phyloP scores from a whole-genome alignment of 2,329 filamentous ascomycete species.

The Tolypocladium paradoxum region DNA sequence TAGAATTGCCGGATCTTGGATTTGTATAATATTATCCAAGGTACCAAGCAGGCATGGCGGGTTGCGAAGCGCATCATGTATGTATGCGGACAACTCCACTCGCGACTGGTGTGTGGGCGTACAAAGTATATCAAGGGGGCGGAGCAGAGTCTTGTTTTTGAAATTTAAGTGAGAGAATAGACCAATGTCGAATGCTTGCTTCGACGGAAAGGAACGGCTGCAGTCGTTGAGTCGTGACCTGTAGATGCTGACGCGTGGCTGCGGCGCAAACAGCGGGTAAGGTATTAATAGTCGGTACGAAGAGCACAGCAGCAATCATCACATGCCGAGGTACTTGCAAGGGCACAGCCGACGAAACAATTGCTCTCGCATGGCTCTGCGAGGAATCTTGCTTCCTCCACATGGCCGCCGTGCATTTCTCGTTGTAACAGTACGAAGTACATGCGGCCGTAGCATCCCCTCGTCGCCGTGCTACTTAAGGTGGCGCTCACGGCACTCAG shows the following conservation, averaged over 20 bases:
- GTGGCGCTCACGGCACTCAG: neutral
- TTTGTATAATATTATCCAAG: neutral
- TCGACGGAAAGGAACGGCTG: neutral
- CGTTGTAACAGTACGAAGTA: neutral
- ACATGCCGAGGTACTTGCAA: too few relatives aligned
- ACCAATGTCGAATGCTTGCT: neutral
- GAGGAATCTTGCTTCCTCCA: neutral
- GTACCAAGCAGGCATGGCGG: too few relatives aligned
- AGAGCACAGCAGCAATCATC: neutral
- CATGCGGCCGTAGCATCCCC: too few relatives aligned
- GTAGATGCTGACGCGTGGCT: neutral
- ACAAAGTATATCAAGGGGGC: neutral
- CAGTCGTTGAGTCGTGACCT: neutral
- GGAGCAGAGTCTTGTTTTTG: neutral
- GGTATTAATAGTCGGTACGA: too few relatives aligned
- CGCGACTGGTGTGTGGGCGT: neutral
- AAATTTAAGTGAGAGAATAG: neutral
- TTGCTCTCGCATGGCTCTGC: neutral
- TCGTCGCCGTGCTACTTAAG: neutral
- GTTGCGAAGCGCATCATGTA: neutral
- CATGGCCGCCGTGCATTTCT: neutral
- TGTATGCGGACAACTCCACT: constrained; percentile 1
- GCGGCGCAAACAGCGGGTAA: too few relatives aligned
- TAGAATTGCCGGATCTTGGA: neutral
- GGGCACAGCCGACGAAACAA: too few relatives aligned